Base-by-base conservation (phyloP, 148 eudicot species). In the Spergularia marina region DNA sequence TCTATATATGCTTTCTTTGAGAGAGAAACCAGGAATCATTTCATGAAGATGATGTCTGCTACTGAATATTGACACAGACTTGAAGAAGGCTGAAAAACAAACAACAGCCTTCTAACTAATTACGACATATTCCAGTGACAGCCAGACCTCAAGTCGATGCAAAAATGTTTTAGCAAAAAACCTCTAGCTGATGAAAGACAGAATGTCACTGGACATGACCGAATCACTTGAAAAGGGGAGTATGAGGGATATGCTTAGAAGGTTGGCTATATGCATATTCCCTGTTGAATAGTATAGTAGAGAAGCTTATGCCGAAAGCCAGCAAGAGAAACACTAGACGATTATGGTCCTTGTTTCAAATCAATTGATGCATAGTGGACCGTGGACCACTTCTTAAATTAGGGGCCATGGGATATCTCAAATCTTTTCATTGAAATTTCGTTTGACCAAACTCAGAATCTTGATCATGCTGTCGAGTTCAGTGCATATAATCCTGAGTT, bases 401-500 rank as follows among this genome's bases (percentile, higher is more conserved):
- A 53, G 72, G 25, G 71, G 71, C 71, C 25, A 11, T 49, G 60
- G 21, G 73, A 53, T 11, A 70, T 53, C 60, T 70, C 13, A 34
- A 40, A 53, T 53, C 11, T 53, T 53, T 30, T 53, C 20, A 53
- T 18, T 4, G 53, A 53, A 54, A 14, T 40, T 47, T 53, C 25
- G 40, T 69, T 53, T 69, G 72, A 69, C 72, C 53, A 41, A 69
- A 52, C 17, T 69, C 60, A 7, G 60, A 70, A 53, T 70, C 60
- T 25, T 70, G 21, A 59, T 16, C 14, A 21, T 25, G 41, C 15
- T 70, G 44, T 70, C 73, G 25, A 70, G 18, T 25, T 70, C 60
- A 70, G 60, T 53, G 39, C 40, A 70, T 53, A 21, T 12, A 53
- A 70, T 23, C 11, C 11, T 10, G 44, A 15, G 30, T 23, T 20